phyloP scores from a whole-genome alignment of 352 stramenopile genomes.

The Globisporangium paroecandrum region DNA sequence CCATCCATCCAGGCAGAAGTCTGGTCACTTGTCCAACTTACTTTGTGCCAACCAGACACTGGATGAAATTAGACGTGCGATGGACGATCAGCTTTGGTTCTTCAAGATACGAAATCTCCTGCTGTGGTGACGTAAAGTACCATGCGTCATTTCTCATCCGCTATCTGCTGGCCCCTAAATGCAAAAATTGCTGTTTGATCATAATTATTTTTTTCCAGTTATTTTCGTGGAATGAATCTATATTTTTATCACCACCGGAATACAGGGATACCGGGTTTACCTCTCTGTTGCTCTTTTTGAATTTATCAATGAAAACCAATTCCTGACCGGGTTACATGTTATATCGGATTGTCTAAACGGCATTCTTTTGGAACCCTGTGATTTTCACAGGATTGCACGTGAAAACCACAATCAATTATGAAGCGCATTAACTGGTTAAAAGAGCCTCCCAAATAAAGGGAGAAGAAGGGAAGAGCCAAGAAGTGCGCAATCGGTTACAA shows the following conservation, averaged over 20 bases:
- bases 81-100: neutral
- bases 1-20: neutral
- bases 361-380: too few relatives aligned
- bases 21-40: too few relatives aligned
- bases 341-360: neutral
- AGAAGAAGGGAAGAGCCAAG: neutral
- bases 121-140: neutral
- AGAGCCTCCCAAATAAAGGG: too few relatives aligned
- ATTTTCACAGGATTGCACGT: too few relatives aligned
- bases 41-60: neutral
- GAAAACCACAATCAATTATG: too few relatives aligned
- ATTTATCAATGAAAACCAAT: neutral
- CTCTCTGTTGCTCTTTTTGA: neutral
- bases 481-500: neutral
- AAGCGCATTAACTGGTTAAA: neutral
- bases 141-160: neutral
- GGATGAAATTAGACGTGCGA: neutral
- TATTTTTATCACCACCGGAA: neutral
- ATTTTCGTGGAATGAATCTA: too few relatives aligned
- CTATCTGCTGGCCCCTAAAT: neutral
- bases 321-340: neutral
- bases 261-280: neutral
- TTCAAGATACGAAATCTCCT: neutral
- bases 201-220: too few relatives aligned
- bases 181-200: neutral